Evolutionary conservation across 2,329 filamentous ascomycete species (phyloP), one percentile per base, ranked within the genome.

Genomic region (Teratosphaeria pseudoeucalypti): DNA sequence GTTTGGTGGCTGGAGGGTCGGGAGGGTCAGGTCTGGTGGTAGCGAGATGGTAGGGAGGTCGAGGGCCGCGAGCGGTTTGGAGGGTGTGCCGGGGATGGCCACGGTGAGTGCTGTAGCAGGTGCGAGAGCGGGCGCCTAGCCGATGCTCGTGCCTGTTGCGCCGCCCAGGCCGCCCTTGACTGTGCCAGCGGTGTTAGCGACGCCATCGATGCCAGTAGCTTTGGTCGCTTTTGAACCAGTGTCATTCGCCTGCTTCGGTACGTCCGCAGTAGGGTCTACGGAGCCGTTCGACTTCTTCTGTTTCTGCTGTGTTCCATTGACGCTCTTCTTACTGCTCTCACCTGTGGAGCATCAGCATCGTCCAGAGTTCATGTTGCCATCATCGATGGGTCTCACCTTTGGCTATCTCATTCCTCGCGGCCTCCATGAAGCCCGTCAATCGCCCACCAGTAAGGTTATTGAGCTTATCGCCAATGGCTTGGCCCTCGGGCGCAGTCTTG

Each of bases 391-490:
- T 32, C 9, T 59, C 56, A 14, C 61, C 60, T 54, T 63, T 67
- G 10, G 61, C 55, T 39, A 56, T 32, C 37, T 63, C 57, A 7
- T 43, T 34, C 54, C 57, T 62, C 3, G 63, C 64, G 23, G 55
- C 29, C n/a, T 60, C 49, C 65, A 72, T 72, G 56, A 75, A 64
- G 57, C 71, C 74, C 54, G 68, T 63, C 56, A 75, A 66, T 19
- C 73, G 56, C 6, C 75, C 74, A 9, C 75, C 75, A 0, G 72
- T 75, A 10, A 76, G 62, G 23, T 58, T 66, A 58, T 77, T 76
- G 19, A 77, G 64, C 58, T 72, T 73, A 59, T 77, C 74, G n/a
- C 75, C 75, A 43, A 77, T 73, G 0, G 72, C 67, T 6, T 66
- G 62, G 10, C 72, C 71, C 23, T 71, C 66, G 12, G 64, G 59